Evolutionary conservation across 1,284 basidiomycete species (phyloP).

Genomic region (Tetrapyrgos nigripes): DNA sequence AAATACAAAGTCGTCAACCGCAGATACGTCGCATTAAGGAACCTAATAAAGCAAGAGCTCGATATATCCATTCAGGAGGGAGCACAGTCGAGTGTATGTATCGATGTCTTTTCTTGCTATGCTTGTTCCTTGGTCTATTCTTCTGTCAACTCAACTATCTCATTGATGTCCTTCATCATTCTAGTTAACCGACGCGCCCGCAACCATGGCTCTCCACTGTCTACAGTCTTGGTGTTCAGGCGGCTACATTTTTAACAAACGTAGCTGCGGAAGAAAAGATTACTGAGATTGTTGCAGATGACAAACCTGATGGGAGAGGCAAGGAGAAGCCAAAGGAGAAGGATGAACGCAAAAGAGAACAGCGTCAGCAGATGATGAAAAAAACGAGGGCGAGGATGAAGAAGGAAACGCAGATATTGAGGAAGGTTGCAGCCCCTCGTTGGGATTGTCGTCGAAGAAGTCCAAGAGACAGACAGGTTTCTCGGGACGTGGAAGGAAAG

Average conservation of each 20-base stretch:
- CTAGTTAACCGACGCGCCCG: conserved; percentile 92
- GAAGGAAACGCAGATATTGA: background rate
- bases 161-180: background rate
- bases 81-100: conserved; percentile 84
- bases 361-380: conserved; percentile 17
- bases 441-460: background rate
- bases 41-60: conserved; percentile 84
- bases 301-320: conserved; percentile 16
- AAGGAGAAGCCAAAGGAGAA: conserved; percentile 10
- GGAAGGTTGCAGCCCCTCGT: background rate
- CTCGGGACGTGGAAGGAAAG: conserved; percentile 66
- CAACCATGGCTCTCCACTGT: conserved; percentile 95
- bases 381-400: conserved; percentile 28
- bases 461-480: conserved; percentile 26
- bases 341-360: conserved; percentile 4
- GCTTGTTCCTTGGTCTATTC: background rate
- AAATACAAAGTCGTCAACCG: conserved; percentile 65
- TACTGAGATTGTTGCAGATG: conserved; percentile 4
- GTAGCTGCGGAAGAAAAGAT: conserved; percentile 3
- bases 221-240: conserved; percentile 53
- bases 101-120: background rate
- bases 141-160: no score
- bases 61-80: conserved; percentile 87
- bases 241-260: conserved; percentile 28
- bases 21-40: conserved; percentile 79